These are phyloP conservation scores for Wickerhamomyces hampshirensis DNA, from an alignment of 805 yeast genomes.

Conservation along the genomic window DNA sequence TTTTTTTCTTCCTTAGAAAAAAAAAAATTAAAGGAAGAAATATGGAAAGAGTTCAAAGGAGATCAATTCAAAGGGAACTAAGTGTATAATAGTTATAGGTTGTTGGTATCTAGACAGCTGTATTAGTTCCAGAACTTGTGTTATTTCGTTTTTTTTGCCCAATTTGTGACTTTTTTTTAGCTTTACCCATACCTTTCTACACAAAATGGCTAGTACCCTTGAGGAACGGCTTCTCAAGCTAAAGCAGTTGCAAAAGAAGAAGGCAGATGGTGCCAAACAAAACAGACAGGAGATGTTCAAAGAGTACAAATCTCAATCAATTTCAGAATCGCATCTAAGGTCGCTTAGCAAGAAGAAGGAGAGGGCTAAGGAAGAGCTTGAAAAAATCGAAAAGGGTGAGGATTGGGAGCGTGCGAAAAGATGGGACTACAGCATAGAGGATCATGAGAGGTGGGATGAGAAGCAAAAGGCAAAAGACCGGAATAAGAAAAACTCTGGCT, in stretches of 20 bases:
- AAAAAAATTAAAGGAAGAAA: no score
- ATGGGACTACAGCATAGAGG: conserved; percentile 58
- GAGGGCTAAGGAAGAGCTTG: conserved; percentile 33
- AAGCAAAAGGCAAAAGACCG: conserved; percentile 28
- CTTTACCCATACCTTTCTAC: no score
- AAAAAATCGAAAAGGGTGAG: conserved; percentile 30
- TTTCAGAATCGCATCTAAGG: conserved; percentile 22
- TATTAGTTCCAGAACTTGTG: background rate
- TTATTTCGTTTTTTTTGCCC: background rate
- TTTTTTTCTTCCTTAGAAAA: no score
- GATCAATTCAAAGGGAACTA: no score
- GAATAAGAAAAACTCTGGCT: conserved; percentile 32
- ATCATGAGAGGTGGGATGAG: conserved; percentile 58
- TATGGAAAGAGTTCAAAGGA: no score
- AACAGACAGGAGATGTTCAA: conserved; percentile 34
- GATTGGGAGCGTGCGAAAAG: conserved; percentile 39
- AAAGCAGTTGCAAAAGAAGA: conserved; percentile 25
- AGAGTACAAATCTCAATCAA: conserved; percentile 27
- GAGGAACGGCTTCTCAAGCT: conserved; percentile 21
- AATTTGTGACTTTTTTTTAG: background rate
- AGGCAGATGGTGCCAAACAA: conserved; percentile 25
- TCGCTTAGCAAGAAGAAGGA: conserved; percentile 29
- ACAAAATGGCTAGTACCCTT: background rate
- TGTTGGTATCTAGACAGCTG: background rate
- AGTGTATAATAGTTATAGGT: background rate